Base-by-base conservation (phyloP, 1,139 yeast species). In the Debaryomyces coudertii region DNA sequence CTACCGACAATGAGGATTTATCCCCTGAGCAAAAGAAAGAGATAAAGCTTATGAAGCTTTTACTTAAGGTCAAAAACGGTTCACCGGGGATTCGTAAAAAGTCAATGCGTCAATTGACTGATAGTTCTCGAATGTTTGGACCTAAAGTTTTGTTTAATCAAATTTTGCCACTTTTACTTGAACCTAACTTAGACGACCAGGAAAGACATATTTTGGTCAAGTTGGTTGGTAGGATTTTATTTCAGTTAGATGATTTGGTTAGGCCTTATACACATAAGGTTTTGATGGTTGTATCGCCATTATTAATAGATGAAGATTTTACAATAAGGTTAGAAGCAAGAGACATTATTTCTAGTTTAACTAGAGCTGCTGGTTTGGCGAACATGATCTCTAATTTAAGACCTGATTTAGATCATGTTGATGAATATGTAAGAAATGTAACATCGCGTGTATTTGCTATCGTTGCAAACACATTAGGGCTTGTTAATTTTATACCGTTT, bases 401-500 rank as follows among this genome's bases (percentile, higher is more conserved):
- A 46, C 90, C 95, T 0, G 95, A 90, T 63, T 77, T 93, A 33
- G 96, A 87, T 54, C 84, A 86, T 56, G 79, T 78, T 8, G 97
- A 92, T 60, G 97, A 92, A 54, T 85, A 84, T 56, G 83, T 87
- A 4, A 73, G 98, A 46, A 87, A 87, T 56, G 74, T 85, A 1
- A 85, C 96, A 0, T 82, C 97, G 0, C 71, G 95, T 47, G 82
- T 92, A 0, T 76, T 92, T 63, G 97, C 98, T 0, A 87, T 90
- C 5, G 93, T 88, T 2, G 92, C 96, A 0, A 80, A 82, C 44
- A 82, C 97, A 0, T 65, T 90, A 25, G 97, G 98, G 0, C 69
- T 90, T 7, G 83, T 80, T 2, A 69, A 80, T 3, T 65, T 90
- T 43, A 58, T 93, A 12, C 97, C 97, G 0, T 90, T 93, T 60